Base-by-base conservation (phyloP, 139 green algal species). In the Auxenochlorella pyrenoidosa region DNA sequence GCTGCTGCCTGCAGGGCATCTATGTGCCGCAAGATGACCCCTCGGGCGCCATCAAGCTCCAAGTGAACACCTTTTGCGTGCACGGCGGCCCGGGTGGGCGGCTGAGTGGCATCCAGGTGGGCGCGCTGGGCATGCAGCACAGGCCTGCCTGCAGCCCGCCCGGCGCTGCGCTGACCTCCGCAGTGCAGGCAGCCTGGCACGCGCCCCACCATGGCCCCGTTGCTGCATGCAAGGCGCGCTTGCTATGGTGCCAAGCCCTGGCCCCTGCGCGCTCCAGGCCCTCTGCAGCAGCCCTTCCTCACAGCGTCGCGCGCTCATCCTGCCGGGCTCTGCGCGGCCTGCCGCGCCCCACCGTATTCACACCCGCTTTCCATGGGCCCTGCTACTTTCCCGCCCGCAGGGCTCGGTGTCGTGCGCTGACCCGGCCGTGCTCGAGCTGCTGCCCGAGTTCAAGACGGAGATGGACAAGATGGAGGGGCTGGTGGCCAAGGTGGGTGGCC, bases 61-160 rank as follows among this genome's bases (percentile, higher is more conserved):
- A 84, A 28, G 79, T 84, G 54, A 87, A 89, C 82, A 94, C 91
- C 13, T 94, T 94, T 68, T 94, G 91, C 54, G 88, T 94, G 43
- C 91, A 94, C 81, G 91, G 91, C 43, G 75, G 71, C 28, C 87
- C 91, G 40, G 65, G 47, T n/a, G 91, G 91, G 16, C 51, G 89
- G 32, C 58, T 94, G 3, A 88, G 81, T 41, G 91, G 91, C 63
- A 94, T 94, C 73, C 77, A 77, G 79, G 79, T 47, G 36, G 54
- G 54, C 8, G 54, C 54, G 10, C 22, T 22, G 76, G 8, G 8
- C 66, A 73, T 8, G 75, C 41, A 0, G 28, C 5, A 19, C n/a
- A 40, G 1, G 75, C 40, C 1, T 59, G 40, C 38, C 26, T 18
- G 1, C 8, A n/a, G 68, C 68, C 68, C n/a, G 68, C 26, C 12